Base-by-base conservation (phyloP, 2,329 filamentous ascomycete species). In the Allantophomopsis cytisporea region DNA sequence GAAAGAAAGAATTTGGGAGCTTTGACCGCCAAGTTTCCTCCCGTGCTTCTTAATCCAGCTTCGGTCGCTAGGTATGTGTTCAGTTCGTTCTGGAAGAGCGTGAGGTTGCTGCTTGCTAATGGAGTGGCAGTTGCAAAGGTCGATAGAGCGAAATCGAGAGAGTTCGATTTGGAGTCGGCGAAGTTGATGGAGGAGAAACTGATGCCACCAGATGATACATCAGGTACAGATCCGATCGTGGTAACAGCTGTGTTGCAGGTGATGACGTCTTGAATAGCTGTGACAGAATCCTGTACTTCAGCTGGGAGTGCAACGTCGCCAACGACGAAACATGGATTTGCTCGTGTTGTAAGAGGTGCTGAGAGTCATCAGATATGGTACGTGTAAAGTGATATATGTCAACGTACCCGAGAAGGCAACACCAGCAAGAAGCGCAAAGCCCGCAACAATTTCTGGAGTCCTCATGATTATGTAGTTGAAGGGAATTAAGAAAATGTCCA, bases 1-100 rank as follows among this genome's bases (percentile, higher is more conserved):
- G 66, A 58, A 33, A 77, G 53, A 54, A 77, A 77, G 65, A 78
- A 78, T 56, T 77, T 77, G 44, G 73, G 73, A 5, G 71, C 68
- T 56, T 77, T 76, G 56, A 77, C 69, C 2, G 62, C 66, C 14
- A 77, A 57, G 40, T 50, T 62, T 2, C 72, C 73, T 8, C 63
- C 66, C 6, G 65, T 64, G 16, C 66, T 70, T 15, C 73, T 61
- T 37, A 78, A 60, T 1, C 70, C 73, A 1, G 69, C 71, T 54
- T 77, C 73, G 4, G 73, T 77, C 0, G 73, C 73, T 3, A 69
- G 56, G 49, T 78, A 77, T 8, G 66, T 65, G 50, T 75, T 65
- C 34, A 76, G 61, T 44, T 62, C 51, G 48, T 72, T 59, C 52
- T 73, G 61, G 57, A 76, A 75, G 15, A 56, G 55, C 5, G 58